Percentiles rank a stretch among this genome's conserved stretches.
Conservation (phyloP, 371 early-diverging fungal genomes). For the Coemansia sp. region DNA sequence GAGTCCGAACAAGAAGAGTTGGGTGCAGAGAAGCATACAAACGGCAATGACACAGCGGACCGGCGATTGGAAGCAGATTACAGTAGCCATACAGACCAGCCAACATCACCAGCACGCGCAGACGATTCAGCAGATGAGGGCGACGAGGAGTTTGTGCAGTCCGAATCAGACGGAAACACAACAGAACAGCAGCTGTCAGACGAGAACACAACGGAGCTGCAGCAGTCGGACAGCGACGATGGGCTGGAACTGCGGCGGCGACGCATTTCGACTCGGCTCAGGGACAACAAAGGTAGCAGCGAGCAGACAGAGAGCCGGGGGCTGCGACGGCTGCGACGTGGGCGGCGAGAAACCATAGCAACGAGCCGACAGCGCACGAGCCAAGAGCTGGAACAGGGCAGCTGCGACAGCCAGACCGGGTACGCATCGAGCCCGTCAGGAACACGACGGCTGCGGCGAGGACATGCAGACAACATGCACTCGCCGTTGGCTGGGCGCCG, state of each 20-base stretch:
- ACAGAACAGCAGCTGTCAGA: neutral
- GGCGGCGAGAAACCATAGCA: neutral
- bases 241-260: neutral
- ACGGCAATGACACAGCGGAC: neutral
- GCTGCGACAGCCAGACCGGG: slow-evolving; percentile 7
- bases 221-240: neutral
- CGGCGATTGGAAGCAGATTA: neutral
- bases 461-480: slow-evolving; percentile 27
- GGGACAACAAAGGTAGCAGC: neutral
- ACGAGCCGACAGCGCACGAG: neutral
- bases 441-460: slow-evolving; percentile 23
- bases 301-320: neutral
- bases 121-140: slow-evolving; percentile 23
- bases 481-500: neutral
- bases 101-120: neutral
- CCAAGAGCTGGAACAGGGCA: neutral
- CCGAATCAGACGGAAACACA: neutral
- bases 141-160: slow-evolving; percentile 36
- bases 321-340: neutral
- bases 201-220: neutral
- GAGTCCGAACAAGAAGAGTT: neutral
- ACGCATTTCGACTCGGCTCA: neutral
- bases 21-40: neutral
- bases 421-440: slow-evolving; percentile 43
- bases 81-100: neutral